Evolutionary conservation across 306 rosid genomes (phyloP), one percentile per base, ranked within the genome.

Genomic region (Glycyrrhiza uralensis): DNA sequence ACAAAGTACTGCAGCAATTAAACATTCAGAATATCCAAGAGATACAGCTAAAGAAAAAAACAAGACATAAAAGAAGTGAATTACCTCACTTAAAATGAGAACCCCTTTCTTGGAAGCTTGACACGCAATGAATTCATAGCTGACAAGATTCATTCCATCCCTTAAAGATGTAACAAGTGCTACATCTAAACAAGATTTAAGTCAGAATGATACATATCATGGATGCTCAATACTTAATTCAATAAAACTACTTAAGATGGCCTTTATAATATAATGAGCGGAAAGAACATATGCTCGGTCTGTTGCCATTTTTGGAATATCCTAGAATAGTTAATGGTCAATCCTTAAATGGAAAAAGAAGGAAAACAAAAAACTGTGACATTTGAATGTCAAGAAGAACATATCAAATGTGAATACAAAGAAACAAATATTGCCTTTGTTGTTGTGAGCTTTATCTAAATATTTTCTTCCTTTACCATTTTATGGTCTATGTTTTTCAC

Each of bases 111-210:
- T 91, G 76, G 90, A 86, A 69, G 90, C 97, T 87, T 94, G 97
- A 66, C 98, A 94, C 2, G 97, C 96, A 50, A 94, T 97, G 79
- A 81, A 91, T 85, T 94, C 98, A 67, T 94, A 94, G 82, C 98
- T 94, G 73, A 91, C 98, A 67, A 94, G 98, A 82, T 94, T 94
- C 98, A 94, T 91, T 76, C 98, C 98, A 71, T 94, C 98, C 83
- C 98, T 94, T 64, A 91, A 76, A 54, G 98, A 94, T 69, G 98
- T 94, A 52, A 94, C 96, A 28, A 94, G 94, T 6, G 98, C 98
- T 47, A 94, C 96, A 85, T 94, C 98, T 94, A 58, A 76, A 76
- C 51, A 51, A 64, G 35, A 71, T 60, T 49, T 45, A n/a, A 28
- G 11, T 66, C 49, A 56, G 78, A 76, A 36, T 46, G 69, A 63